Evolutionary conservation across 2,329 filamentous ascomycete species (phyloP).

Genomic region (Botryotinia convoluta): DNA sequence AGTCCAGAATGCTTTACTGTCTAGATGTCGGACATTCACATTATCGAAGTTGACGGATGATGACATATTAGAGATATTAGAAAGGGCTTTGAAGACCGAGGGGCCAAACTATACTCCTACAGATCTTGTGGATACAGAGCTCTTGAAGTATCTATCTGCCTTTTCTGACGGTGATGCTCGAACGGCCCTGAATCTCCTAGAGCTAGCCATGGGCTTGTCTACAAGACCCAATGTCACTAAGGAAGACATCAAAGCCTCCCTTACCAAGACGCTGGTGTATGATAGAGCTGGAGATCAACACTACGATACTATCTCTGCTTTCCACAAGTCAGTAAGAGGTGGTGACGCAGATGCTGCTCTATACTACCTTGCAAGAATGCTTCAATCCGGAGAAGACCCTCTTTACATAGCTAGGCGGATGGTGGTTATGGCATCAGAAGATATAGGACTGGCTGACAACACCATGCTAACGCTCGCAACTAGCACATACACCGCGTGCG

Average conservation of each 20-base stretch:
- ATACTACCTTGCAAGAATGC: conserved; percentile 94
- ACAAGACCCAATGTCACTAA: conserved; percentile 63
- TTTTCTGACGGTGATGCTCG: conserved; percentile 93
- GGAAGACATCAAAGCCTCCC: conserved; percentile 71
- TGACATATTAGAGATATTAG: conserved; percentile 70
- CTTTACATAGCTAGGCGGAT: conserved; percentile 89
- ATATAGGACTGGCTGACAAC: conserved; percentile 88
- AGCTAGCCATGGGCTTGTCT: conserved; percentile 79
- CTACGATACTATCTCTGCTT: conserved; percentile 95
- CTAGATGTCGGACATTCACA: conserved; percentile 87
- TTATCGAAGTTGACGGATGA: conserved; percentile 70
- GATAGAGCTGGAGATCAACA: conserved; percentile 94
- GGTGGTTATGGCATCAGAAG: conserved; percentile 92
- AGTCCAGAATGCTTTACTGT: conserved; percentile 81
- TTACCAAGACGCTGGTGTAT: conserved; percentile 93
- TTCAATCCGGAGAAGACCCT: conserved; percentile 90
- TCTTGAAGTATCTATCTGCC: conserved; percentile 76
- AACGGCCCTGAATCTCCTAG: conserved; percentile 87
- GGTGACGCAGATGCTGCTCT: conserved; percentile 82
- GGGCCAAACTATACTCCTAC: conserved; percentile 41
- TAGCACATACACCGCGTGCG: conserved; percentile 78
- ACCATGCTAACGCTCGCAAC: conserved; percentile 80
- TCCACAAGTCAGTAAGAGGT: conserved; percentile 93
- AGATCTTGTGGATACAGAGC: conserved; percentile 69
- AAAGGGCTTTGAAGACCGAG: conserved; percentile 69